Percentiles rank a stretch among this genome's conserved stretches.
Conservation (phyloP, 306 rosid species). For the Acacia melanoxylon region DNA sequence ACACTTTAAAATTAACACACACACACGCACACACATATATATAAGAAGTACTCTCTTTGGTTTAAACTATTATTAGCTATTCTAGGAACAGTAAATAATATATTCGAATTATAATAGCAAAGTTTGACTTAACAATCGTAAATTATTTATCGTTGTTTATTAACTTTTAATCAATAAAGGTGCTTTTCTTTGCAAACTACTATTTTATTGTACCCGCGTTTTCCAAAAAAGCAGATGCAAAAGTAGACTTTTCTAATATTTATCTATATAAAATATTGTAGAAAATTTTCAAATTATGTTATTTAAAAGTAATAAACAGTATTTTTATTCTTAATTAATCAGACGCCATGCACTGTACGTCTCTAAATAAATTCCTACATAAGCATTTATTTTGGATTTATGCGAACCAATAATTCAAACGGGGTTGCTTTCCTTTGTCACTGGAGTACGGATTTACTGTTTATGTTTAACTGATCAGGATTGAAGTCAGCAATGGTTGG, state of each 20-base stretch:
- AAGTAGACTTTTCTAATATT: neutral
- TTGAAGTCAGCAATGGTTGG: conserved; percentile 37
- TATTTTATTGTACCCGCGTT: neutral
- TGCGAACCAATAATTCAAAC: neutral
- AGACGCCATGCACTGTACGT: neutral
- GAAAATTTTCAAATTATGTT: neutral
- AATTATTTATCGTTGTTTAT: neutral
- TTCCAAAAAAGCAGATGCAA: neutral
- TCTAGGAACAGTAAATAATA: neutral
- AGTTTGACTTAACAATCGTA: neutral
- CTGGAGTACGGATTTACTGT: neutral
- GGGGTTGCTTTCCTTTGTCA: neutral
- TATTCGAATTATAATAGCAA: neutral
- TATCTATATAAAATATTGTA: neutral
- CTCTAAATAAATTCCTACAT: neutral
- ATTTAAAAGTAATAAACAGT: neutral
- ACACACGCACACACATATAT: too few species aligned
- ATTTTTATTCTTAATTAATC: neutral
- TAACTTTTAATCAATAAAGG: neutral
- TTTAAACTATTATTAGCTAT: neutral
- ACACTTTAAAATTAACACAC: too few species aligned
- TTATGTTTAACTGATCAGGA: neutral
- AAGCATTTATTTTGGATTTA: neutral
- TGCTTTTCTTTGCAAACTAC: neutral
- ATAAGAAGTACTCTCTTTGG: neutral